Evolutionary conservation across 805 yeast species (phyloP), one percentile per base, ranked within the genome.

Genomic region (Myxozyma kluyveri): DNA sequence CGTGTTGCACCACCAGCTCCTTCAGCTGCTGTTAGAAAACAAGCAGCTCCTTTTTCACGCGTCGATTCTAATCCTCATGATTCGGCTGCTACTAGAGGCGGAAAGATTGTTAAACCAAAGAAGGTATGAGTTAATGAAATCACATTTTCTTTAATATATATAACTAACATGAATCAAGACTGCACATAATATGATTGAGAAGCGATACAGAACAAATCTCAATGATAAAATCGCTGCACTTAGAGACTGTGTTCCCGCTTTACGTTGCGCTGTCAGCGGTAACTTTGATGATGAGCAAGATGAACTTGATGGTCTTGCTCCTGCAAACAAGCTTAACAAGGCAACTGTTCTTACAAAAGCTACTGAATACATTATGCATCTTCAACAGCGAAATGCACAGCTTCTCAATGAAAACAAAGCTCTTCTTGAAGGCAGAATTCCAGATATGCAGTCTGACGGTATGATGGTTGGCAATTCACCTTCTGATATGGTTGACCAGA

Each of bases 121-220:
- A 68, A 68, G 60, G 68, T 54, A 46, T 14, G 18, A 18, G 10
- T 10, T 31, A 31, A 10, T 31, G 14, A 10, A 10, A 10, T 31
- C 35, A 10, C 14, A 9, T 31, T 2, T 2, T 19, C 14, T 14
- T 36, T 12, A 43, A 27, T 39, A 4, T 18, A 14, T 42, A 6
- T 21, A 23, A 9, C 32, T 4, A 29, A 37, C 7, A 24, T 21
- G 29, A 7, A 22, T n/a, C 26, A 77, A 83, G 67, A 75, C 82
- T 1, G 77, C 87, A 5, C 95, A 86, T 69, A 86, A 86, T 63
- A 80, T 84, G 74, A 83, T 86, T 60, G 95, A 87, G 65, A 86
- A 86, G 69, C 82, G 84, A 63, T 87, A 87, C 68, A 69, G 95
- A 60, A 83, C 86, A 19, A 86, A 86, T 63, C 84, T 86, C 59